phyloP scores from a whole-genome alignment of 2,329 filamentous ascomycete species.

The Cladosporium velox region DNA sequence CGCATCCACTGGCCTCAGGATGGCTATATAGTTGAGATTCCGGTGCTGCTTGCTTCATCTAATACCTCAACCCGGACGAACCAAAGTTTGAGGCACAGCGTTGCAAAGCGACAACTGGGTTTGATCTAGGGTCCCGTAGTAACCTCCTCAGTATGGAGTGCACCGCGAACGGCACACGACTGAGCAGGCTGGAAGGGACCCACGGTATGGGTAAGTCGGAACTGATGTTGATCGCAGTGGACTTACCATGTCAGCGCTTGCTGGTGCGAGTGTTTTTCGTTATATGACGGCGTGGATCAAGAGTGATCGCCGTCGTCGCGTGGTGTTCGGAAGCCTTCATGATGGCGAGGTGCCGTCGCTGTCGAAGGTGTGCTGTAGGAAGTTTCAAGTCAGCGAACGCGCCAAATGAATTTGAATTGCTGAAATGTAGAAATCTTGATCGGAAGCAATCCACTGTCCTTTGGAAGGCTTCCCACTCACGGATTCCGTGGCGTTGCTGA shows the following conservation, averaged over 20 bases:
- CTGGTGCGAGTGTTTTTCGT: too few relatives aligned
- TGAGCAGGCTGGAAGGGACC: neutral
- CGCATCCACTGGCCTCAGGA: neutral
- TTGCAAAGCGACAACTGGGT: neutral
- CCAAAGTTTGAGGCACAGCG: neutral
- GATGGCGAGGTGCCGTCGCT: neutral
- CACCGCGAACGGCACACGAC: neutral
- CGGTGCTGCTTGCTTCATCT: neutral
- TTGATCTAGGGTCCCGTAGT: neutral
- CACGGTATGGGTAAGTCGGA: neutral
- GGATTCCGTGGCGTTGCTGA: neutral
- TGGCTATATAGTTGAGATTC: neutral
- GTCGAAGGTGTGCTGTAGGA: neutral
- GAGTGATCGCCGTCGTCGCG: too few relatives aligned
- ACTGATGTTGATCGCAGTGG: neutral
- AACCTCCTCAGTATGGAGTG: neutral
- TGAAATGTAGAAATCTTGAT: neutral
- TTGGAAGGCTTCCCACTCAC: neutral
- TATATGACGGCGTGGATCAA: too few relatives aligned
- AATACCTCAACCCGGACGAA: neutral
- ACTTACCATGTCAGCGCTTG: neutral
- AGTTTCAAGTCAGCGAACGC: neutral
- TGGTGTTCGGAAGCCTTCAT: too few relatives aligned
- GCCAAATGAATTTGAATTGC: neutral
- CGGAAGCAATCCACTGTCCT: neutral